Conservation (phyloP, 208 protist species). For the Herpetomonas muscarum region DNA sequence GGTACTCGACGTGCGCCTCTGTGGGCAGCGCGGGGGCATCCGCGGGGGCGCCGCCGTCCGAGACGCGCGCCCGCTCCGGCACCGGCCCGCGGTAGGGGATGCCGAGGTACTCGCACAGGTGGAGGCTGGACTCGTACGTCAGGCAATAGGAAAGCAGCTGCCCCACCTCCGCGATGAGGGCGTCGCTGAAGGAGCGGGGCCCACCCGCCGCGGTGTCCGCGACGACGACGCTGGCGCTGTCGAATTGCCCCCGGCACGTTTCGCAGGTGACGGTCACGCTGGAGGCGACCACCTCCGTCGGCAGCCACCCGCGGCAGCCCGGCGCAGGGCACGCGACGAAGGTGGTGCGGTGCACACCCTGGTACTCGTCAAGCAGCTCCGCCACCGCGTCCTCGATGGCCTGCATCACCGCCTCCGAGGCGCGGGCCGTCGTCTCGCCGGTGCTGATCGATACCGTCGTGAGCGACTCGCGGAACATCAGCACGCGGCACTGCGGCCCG, state of each 20-base stretch:
- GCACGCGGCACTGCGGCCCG: conserved; percentile 50
- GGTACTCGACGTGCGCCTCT: conserved; percentile 41
- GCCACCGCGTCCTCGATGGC: conserved; percentile 48
- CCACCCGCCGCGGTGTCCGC: conserved; percentile 27
- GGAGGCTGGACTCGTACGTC: conserved; percentile 30
- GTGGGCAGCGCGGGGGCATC: conserved; percentile 9
- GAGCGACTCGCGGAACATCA: conserved; percentile 67
- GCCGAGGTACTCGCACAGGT: conserved; percentile 65
- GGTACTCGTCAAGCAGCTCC: conserved; percentile 67
- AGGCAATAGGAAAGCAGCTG: conserved; percentile 66
- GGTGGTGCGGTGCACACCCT: conserved; percentile 47
- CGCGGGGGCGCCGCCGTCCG: conserved; percentile 6
- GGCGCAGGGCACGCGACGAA: conserved; percentile 60
- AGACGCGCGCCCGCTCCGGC: conserved; percentile 8
- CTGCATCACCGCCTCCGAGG: conserved; percentile 58
- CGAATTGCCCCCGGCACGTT: conserved; percentile 48
- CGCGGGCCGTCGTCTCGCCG: conserved; percentile 37
- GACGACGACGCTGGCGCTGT: conserved; percentile 38
- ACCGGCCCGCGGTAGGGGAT: conserved; percentile 33
- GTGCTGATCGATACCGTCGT: conserved; percentile 57
- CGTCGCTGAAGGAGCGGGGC: conserved; percentile 29
- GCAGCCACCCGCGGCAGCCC: conserved; percentile 62
- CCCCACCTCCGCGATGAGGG: conserved; percentile 43
- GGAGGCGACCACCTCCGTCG: conserved; percentile 39
- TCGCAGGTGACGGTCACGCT: conserved; percentile 42